Conservation (phyloP, 1,284 basidiomycete species). For the Cutaneotrichosporon cyanovorans region DNA sequence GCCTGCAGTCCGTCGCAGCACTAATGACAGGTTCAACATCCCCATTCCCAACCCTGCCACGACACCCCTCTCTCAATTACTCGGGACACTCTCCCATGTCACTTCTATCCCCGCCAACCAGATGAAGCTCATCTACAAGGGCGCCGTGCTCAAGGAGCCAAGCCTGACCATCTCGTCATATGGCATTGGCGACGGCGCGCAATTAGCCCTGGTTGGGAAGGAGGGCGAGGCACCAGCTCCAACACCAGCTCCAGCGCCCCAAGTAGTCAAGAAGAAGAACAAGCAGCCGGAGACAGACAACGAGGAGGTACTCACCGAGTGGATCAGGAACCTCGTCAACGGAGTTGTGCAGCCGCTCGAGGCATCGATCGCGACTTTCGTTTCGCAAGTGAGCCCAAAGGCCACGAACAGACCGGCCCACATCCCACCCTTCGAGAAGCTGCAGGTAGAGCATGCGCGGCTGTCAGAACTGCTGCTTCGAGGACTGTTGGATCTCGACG, state of each 20-base stretch:
- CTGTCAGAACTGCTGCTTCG: slow-evolving; percentile 47
- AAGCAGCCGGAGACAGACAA: slow-evolving; percentile 41
- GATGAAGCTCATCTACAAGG: slow-evolving; percentile 45
- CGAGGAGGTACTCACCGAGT: slow-evolving; percentile 39
- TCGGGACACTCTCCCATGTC: slow-evolving; percentile 40
- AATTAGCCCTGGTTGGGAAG: slow-evolving; percentile 40
- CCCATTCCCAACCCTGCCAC: slow-evolving; percentile 40
- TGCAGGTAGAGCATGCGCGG: slow-evolving; percentile 44
- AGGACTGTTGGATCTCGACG: slow-evolving; percentile 47
- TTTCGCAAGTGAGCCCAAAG: slow-evolving; percentile 27
- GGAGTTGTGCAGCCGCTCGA: slow-evolving; percentile 29
- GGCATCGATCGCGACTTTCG: slow-evolving; percentile 31
- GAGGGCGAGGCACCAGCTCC: slow-evolving; percentile 21
- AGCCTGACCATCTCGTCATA: slow-evolving; percentile 42
- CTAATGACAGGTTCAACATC: slow-evolving; percentile 43
- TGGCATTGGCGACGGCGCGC: slow-evolving; percentile 40
- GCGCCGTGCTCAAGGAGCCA: slow-evolving; percentile 45
- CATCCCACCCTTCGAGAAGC: slow-evolving; percentile 31
- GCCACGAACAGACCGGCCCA: slow-evolving; percentile 31
- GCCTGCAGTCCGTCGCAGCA: too few species aligned
- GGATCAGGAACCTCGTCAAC: slow-evolving; percentile 32
- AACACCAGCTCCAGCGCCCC: slow-evolving; percentile 2
- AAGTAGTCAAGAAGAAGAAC: slow-evolving; percentile 35
- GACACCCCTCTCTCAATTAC: slow-evolving; percentile 38
- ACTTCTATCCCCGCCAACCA: slow-evolving; percentile 34